These are phyloP conservation scores for Naegleria lovaniensis DNA, from an alignment of 208 protist species.

Conservation along the genomic window DNA sequence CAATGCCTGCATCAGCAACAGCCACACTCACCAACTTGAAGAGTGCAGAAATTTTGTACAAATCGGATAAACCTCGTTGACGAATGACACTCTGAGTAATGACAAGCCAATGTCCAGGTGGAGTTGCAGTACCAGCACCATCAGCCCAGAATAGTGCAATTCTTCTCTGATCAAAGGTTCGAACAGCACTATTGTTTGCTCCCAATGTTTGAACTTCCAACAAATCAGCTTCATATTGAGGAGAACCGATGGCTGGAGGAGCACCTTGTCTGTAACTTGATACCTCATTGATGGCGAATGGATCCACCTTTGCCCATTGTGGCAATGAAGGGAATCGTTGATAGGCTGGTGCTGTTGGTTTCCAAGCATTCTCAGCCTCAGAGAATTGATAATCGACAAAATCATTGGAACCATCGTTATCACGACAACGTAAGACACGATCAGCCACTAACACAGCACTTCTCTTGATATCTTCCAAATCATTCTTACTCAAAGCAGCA, in stretches of 20 bases:
- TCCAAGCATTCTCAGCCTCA: not conserved
- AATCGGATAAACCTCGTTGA: not conserved
- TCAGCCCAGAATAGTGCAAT: not conserved
- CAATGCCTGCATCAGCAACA: not conserved
- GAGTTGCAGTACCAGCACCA: not conserved
- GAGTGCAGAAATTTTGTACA: not conserved
- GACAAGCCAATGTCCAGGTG: not conserved
- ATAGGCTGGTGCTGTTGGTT: not conserved
- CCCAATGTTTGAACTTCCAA: not conserved
- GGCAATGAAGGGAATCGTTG: not conserved
- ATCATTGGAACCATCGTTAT: not conserved
- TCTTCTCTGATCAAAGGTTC: not conserved
- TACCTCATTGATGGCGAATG: not conserved
- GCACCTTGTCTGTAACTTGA: not conserved
- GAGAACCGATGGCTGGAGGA: not conserved
- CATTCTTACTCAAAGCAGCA: not conserved
- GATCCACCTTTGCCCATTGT: not conserved
- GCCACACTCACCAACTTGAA: not conserved
- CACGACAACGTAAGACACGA: not conserved
- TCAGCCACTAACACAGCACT: not conserved
- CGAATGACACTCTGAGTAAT: not conserved
- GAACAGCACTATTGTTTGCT: not conserved
- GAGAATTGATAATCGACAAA: not conserved
- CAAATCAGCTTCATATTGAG: not conserved
- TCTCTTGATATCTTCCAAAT: not conserved